Evolutionary conservation across 2,329 filamentous ascomycete species (phyloP).

Genomic region (Apiospora malaysiana): DNA sequence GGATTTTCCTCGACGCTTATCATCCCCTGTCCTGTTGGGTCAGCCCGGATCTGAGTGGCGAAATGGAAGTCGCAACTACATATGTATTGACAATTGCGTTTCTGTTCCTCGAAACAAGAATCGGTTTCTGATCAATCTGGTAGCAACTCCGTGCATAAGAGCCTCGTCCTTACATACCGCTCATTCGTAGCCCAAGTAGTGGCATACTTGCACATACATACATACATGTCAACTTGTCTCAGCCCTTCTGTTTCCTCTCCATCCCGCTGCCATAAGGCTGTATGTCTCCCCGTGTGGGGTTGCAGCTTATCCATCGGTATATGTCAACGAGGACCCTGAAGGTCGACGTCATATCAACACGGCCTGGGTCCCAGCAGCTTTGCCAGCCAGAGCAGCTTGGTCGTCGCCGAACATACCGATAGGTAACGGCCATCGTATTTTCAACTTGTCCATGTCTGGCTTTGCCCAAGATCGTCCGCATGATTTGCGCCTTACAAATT

Average conservation of each 20-base stretch:
- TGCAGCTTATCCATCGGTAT: slow-evolving; percentile 14
- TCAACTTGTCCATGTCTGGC: not conserved
- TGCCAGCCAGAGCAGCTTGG: not conserved
- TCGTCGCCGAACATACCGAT: not conserved
- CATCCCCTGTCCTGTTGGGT: not conserved
- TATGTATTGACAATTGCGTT: too few relatives aligned
- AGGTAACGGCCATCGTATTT: not conserved
- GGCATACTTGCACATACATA: not conserved
- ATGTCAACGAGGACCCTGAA: slow-evolving; percentile 9
- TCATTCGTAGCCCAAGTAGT: not conserved
- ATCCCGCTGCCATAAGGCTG: not conserved
- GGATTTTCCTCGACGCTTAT: not conserved
- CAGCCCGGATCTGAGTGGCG: not conserved
- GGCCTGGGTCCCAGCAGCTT: not conserved
- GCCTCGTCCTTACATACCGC: not conserved
- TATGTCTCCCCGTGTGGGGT: not conserved
- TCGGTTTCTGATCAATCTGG: not conserved
- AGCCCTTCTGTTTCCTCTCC: not conserved
- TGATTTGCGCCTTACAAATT: not conserved
- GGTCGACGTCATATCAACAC: not conserved
- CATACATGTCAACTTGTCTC: not conserved
- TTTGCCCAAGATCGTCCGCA: not conserved
- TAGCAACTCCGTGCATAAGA: not conserved
- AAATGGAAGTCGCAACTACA: not conserved
- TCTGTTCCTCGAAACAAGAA: not conserved